Evolutionary conservation across 2,329 filamentous ascomycete species (phyloP).

Genomic region (Penicillium griseofulvum): DNA sequence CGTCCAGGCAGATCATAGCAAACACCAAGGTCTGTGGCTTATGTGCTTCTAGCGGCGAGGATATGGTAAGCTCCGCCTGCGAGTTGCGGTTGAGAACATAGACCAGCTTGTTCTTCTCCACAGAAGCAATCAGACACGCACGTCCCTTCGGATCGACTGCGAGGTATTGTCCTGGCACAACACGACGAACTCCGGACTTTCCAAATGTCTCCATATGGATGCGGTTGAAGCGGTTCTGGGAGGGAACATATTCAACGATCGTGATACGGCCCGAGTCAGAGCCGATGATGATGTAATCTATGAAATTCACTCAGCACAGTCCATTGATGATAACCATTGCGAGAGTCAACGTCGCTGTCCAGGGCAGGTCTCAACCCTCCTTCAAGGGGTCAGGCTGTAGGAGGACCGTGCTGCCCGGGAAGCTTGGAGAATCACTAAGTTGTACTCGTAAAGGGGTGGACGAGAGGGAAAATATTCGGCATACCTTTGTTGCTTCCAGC

Average conservation of each 20-base stretch:
- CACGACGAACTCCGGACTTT: conserved; percentile 90
- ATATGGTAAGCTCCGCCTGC: conserved; percentile 93
- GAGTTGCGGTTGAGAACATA: conserved; percentile 96
- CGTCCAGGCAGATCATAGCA: conserved; percentile 82
- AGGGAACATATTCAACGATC: conserved; percentile 85
- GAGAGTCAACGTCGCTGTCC: conserved; percentile 34
- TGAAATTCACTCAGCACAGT: conserved; percentile 43
- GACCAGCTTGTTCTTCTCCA: conserved; percentile 99
- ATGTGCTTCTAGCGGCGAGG: conserved; percentile 93
- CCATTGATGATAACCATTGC: conserved; percentile 25
- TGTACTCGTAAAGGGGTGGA: conserved; percentile 45
- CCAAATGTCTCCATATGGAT: conserved; percentile 97
- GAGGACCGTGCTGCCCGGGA: conserved; percentile 52
- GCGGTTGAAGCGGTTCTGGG: conserved; percentile 81
- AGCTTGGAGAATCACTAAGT: conserved; percentile 70
- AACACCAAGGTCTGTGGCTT: conserved; percentile 89
- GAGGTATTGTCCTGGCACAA: conserved; percentile 93
- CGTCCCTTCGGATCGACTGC: conserved; percentile 93
- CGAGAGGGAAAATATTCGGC: conserved; percentile 34
- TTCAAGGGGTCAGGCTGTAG: conserved; percentile 30
- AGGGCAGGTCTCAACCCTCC: conserved; percentile 32
- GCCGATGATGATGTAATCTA: conserved; percentile 93
- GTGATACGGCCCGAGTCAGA: conserved; percentile 95
- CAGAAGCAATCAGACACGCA: conserved; percentile 87
- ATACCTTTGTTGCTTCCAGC: conserved; percentile 95